These are phyloP conservation scores for Phtheirospermum japonicum DNA, from an alignment of 257 asterid species.

Conservation along the genomic window DNA sequence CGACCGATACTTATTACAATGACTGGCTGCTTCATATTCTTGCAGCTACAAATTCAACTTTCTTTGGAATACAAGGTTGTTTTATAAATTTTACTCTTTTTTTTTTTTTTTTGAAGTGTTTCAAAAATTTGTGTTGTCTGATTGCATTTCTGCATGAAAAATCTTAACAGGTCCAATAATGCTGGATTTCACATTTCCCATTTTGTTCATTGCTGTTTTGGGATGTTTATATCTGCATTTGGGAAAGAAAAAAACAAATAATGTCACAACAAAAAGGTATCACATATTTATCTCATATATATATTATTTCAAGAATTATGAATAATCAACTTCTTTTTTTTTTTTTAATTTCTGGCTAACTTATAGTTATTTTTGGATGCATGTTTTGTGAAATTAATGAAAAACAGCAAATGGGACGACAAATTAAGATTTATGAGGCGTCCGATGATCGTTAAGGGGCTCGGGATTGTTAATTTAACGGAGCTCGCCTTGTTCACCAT, in stretches of 20 bases:
- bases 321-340: too few relatives aligned
- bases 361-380: too few relatives aligned
- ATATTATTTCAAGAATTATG: not conserved
- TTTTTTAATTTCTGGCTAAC: too few relatives aligned
- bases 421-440: constrained; percentile 44
- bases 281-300: not conserved
- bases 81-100: too few relatives aligned
- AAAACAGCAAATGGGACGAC: constrained; percentile 26
- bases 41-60: constrained; percentile 68
- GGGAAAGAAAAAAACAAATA: constrained; percentile 42
- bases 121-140: not conserved
- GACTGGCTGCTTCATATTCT: constrained; percentile 75
- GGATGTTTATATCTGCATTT: constrained; percentile 81
- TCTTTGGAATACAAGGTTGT: constrained; percentile 87
- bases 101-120: not conserved
- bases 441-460: constrained; percentile 67
- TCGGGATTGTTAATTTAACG: constrained; percentile 71
- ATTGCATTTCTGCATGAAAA: not conserved
- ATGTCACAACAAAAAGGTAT: constrained; percentile 36
- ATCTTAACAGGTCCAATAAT: constrained; percentile 61
- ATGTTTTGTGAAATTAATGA: not conserved
- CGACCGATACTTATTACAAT: constrained; percentile 82
- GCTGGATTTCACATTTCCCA: constrained; percentile 91
- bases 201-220: constrained; percentile 83
- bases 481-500: constrained; percentile 59